Evolutionary conservation across 768 basidiomycete genomes (phyloP), one percentile per base, ranked within the genome.

Genomic region (Vararia minispora): DNA sequence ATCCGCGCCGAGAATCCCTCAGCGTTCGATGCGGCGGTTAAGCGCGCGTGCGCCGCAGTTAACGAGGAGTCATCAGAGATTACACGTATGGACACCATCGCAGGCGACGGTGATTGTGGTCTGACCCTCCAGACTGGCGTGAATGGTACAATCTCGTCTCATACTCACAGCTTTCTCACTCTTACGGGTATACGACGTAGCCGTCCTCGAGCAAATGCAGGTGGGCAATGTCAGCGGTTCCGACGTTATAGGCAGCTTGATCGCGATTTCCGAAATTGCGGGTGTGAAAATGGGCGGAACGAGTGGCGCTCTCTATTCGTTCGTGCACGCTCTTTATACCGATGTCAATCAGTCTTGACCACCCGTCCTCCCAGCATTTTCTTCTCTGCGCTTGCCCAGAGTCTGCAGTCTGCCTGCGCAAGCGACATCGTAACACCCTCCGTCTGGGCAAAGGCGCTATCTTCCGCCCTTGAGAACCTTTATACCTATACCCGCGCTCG

Each of bases 231-330:
- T 92, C 34, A 61, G 61, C 8, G 84, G 83, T 5, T 54, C 63
- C 9, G 74, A 90, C 47, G 66, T 88, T 33, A 65, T 83, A 26
- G 65, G 63, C 18, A 71, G 77, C 37, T 63, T 86, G 42, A 71
- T 83, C 30, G 63, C 66, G 3, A 74, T 92, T 42, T 73, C 90
- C 2, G 68, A 75, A 46, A 73, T 80, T 7, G 79, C 81, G 2
- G 86, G 90, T 56, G 79, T 85, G 48, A 64, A 67, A 13, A 94
- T 94, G 90, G 90, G 85, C 10, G 90, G 90, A 24, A 92, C 90
- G 5, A 85, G 81, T 46, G 90, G 90, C 3, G 88, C 89, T 0
- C 57, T 94, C 20, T 94, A 91, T 57, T 90, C 89, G 86, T 88
- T 47, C 41, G 84, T 72, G 9, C 5, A 22, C 9, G 34, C 39